These are phyloP conservation scores for Colletotrichum australisinense DNA, from an alignment of 2,329 filamentous ascomycete genomes.

Conservation along the genomic window DNA sequence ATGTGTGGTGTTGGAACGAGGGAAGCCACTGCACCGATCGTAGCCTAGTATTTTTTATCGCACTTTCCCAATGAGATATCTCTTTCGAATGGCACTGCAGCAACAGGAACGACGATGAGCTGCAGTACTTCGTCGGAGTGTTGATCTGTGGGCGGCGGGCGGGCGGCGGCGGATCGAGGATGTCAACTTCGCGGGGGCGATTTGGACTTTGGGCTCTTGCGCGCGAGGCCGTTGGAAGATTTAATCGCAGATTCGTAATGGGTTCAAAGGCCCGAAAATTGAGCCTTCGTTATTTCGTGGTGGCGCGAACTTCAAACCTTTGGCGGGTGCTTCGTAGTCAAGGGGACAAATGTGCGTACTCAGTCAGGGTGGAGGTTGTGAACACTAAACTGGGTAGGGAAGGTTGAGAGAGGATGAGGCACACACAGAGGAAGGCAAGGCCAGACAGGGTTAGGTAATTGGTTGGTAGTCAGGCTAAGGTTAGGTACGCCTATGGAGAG, in stretches of 20 bases:
- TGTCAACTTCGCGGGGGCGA: constrained; percentile 11
- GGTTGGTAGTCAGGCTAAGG: not conserved
- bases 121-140: not conserved
- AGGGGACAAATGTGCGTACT: constrained; percentile 1
- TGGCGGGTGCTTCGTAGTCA: not conserved
- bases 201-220: not conserved
- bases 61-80: not conserved
- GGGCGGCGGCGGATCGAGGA: not conserved
- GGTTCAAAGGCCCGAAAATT: not conserved
- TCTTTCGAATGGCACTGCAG: not conserved
- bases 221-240: not conserved
- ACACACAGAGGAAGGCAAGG: constrained; percentile 1
- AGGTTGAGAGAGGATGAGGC: constrained; percentile 13
- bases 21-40: not conserved
- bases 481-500: not conserved
- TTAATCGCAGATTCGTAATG: not conserved
- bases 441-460: constrained; percentile 2
- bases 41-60: not conserved
- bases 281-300: not conserved
- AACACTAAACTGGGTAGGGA: not conserved
- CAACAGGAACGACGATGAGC: not conserved
- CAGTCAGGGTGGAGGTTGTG: not conserved
- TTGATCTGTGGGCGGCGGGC: not conserved
- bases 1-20: not conserved
- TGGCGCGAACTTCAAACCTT: not conserved